Evolutionary conservation across 2,329 filamentous ascomycete species (phyloP).

Genomic region (Alternaria solani): DNA sequence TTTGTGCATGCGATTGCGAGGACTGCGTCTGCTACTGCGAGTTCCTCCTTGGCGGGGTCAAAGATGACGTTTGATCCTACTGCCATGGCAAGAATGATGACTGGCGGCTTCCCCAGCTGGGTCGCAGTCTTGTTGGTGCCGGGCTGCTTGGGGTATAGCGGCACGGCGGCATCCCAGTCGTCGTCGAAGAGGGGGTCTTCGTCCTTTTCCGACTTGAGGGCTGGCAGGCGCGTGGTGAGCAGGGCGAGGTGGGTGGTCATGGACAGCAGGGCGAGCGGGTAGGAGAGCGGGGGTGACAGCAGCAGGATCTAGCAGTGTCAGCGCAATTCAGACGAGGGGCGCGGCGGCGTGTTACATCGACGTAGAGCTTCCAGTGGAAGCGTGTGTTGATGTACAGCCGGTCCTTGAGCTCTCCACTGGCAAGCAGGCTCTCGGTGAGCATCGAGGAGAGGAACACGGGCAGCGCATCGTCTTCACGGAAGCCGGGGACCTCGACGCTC

Average conservation of each 20-base stretch:
- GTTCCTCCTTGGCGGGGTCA: constrained; percentile 88
- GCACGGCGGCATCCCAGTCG: constrained; percentile 87
- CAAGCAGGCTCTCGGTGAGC: constrained; percentile 85
- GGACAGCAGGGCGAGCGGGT: constrained; percentile 90
- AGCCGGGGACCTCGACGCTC: constrained; percentile 88
- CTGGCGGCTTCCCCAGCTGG: constrained; percentile 70
- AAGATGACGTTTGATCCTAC: constrained; percentile 91
- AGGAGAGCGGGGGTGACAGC: constrained; percentile 90
- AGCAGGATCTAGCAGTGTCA: constrained; percentile 74
- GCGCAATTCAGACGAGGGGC: neutral
- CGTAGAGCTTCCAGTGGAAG: constrained; percentile 96
- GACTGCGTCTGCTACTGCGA: constrained; percentile 89
- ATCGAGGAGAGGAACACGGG: constrained; percentile 88
- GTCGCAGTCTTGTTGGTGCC: constrained; percentile 35
- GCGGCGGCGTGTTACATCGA: constrained; percentile 72
- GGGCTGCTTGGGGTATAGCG: constrained; percentile 70
- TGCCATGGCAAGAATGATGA: constrained; percentile 89
- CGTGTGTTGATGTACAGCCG: constrained; percentile 85
- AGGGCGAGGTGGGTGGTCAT: constrained; percentile 94
- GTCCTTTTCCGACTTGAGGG: constrained; percentile 85
- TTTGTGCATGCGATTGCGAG: constrained; percentile 80
- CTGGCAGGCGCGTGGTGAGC: constrained; percentile 82
- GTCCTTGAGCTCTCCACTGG: constrained; percentile 70
- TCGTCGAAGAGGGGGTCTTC: constrained; percentile 98
- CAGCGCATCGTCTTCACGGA: constrained; percentile 87